Evolutionary conservation across 2,329 filamentous ascomycete genomes (phyloP).

Genomic region (Ophiosphaerella korrae): DNA sequence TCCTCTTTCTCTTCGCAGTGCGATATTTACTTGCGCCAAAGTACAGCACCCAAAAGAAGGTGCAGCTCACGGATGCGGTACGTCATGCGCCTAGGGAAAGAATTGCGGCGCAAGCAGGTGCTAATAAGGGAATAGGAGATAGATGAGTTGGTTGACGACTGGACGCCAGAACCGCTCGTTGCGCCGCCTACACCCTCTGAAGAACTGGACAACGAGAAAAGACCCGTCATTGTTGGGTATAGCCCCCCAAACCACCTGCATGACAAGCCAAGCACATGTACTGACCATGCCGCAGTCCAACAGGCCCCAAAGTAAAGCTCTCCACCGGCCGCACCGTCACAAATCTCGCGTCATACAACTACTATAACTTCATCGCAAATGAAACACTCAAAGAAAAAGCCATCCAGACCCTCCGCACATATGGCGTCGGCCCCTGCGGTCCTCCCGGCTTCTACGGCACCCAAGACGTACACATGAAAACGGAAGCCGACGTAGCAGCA

Average conservation of each 20-base stretch:
- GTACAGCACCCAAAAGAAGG: constrained; percentile 88
- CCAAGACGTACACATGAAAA: constrained; percentile 97
- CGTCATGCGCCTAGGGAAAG: constrained; percentile 15
- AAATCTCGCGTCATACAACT: constrained; percentile 95
- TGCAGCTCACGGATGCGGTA: constrained; percentile 83
- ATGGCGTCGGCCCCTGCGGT: constrained; percentile 95
- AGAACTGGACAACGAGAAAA: constrained; percentile 79
- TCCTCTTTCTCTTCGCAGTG: constrained; percentile 93
- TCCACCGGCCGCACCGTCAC: constrained; percentile 86
- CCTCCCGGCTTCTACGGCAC: constrained; percentile 98
- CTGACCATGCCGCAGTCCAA: constrained; percentile 63
- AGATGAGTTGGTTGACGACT: constrained; percentile 94
- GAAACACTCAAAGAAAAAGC: constrained; percentile 94
- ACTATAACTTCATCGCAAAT: constrained; percentile 95
- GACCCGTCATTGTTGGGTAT: constrained; percentile 87
- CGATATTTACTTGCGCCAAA: constrained; percentile 89
- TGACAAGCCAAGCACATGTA: neutral
- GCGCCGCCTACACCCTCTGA: constrained; percentile 74
- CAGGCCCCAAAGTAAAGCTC: constrained; percentile 88
- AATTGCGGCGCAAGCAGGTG: neutral
- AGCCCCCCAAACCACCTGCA: neutral
- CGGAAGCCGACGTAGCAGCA: constrained; percentile 88
- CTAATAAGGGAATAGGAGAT: constrained; percentile 68
- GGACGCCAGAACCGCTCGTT: constrained; percentile 92
- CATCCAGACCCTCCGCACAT: constrained; percentile 89